These are phyloP conservation scores for Gentiana straminea DNA, from an alignment of 257 asterid species.

Conservation along the genomic window DNA sequence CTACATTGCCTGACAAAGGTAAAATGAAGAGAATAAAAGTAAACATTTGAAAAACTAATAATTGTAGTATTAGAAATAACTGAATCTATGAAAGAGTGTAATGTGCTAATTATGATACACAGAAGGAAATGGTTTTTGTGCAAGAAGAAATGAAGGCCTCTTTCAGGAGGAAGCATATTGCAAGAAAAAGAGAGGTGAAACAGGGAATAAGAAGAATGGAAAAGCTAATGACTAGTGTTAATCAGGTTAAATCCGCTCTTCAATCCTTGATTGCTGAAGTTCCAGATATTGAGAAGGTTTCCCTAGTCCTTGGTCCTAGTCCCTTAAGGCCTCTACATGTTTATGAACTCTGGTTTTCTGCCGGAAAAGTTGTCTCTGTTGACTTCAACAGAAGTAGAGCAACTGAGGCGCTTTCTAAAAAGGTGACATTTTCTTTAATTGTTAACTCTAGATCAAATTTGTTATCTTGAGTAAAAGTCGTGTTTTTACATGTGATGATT, in stretches of 20 bases:
- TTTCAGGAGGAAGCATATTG: slow-evolving; percentile 46
- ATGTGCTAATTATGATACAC: background rate
- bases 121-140: slow-evolving; percentile 48
- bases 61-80: no score
- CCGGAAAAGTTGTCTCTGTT: slow-evolving; percentile 24
- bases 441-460: background rate
- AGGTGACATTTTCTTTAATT: slow-evolving; percentile 29
- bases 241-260: slow-evolving; percentile 51
- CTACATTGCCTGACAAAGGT: no score
- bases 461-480: background rate
- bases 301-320: slow-evolving; percentile 78
- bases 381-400: slow-evolving; percentile 47
- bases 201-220: slow-evolving; percentile 68
- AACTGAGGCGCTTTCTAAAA: slow-evolving; percentile 62
- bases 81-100: no score
- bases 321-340: slow-evolving; percentile 75
- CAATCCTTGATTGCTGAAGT: slow-evolving; percentile 49
- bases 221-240: slow-evolving; percentile 50
- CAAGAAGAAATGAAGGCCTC: slow-evolving; percentile 42
- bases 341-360: slow-evolving; percentile 58
- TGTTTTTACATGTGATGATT: background rate
- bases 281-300: slow-evolving; percentile 43
- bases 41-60: no score
- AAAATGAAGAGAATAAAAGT: no score
- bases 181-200: slow-evolving; percentile 82